Conservation (phyloP, 805 yeast species). For the Saturnispora saitoi region DNA sequence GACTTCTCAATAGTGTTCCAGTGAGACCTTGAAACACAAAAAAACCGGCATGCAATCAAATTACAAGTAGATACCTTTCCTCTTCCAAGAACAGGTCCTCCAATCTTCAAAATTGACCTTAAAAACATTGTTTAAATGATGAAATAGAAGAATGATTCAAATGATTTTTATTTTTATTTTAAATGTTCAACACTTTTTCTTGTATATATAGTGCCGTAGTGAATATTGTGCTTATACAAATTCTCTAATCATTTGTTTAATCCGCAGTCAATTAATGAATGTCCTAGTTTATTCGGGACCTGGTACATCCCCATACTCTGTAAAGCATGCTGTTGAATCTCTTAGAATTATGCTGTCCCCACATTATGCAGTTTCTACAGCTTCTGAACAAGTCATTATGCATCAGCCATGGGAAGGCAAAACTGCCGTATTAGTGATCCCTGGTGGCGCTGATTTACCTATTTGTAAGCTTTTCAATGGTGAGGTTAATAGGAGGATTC, state of each 20-base stretch:
- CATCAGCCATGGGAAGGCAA: conserved; percentile 85
- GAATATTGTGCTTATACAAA: neutral
- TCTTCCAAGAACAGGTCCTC: neutral
- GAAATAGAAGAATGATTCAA: neutral
- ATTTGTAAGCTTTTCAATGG: conserved; percentile 69
- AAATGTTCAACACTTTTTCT: conserved; percentile 8
- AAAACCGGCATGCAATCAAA: neutral
- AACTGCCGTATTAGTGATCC: conserved; percentile 73
- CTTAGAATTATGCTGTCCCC: conserved; percentile 73
- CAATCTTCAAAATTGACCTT: neutral
- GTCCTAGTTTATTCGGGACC: conserved; percentile 67
- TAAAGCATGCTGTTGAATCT: conserved; percentile 73
- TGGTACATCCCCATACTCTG: conserved; percentile 83
- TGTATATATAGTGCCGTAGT: neutral
- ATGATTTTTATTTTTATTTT: neutral
- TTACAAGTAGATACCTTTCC: neutral
- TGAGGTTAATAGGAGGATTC: conserved; percentile 50
- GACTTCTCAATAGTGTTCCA: neutral
- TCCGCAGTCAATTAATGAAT: conserved; percentile 40
- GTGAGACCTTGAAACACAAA: neutral
- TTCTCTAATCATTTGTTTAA: neutral
- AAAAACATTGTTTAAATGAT: neutral
- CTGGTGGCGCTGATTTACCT: conserved; percentile 97
- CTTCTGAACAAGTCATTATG: conserved; percentile 50
- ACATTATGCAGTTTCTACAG: conserved; percentile 73